These are phyloP conservation scores for Ophiostoma ulmi DNA, from an alignment of 2,329 filamentous ascomycete genomes.

Conservation along the genomic window DNA sequence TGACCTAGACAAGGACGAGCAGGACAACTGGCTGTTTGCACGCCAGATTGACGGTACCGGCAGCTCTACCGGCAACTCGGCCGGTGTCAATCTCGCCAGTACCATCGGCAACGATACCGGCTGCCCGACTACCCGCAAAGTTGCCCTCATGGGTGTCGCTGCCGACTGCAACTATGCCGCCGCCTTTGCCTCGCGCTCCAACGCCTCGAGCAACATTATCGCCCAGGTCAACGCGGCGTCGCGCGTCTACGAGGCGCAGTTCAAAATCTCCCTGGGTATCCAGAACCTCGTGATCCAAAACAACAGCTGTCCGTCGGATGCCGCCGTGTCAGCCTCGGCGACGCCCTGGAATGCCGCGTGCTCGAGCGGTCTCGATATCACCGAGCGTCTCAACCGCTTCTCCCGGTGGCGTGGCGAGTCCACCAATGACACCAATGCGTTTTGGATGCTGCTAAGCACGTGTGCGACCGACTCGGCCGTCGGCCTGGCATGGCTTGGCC, in stretches of 20 bases:
- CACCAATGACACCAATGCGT: conserved; percentile 69
- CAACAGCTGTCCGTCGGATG: conserved; percentile 62
- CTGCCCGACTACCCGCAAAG: conserved; percentile 83
- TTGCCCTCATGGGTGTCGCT: conserved; percentile 85
- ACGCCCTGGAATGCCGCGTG: conserved; percentile 84
- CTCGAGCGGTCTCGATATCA: conserved; percentile 57
- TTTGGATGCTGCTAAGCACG: conserved; percentile 83
- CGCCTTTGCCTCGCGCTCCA: conserved; percentile 60
- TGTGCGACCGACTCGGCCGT: conserved; percentile 81
- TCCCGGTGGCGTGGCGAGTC: conserved; percentile 79
- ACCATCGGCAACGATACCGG: conserved; percentile 79
- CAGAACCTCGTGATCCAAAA: conserved; percentile 77
- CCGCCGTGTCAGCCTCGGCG: conserved; percentile 52
- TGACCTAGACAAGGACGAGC: conserved; percentile 28
- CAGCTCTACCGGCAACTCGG: conserved; percentile 58
- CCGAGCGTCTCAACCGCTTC: conserved; percentile 77
- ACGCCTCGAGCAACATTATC: conserved; percentile 72
- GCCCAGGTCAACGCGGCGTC: conserved; percentile 80
- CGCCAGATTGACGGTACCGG: conserved; percentile 62
- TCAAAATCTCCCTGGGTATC: conserved; percentile 91
- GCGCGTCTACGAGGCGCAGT: conserved; percentile 78
- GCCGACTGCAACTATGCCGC: conserved; percentile 86
- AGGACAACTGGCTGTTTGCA: conserved; percentile 57
- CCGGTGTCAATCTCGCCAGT: conserved; percentile 68
- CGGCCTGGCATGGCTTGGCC: conserved; percentile 87